Base-by-base conservation (phyloP, 257 asterid genomes). In the Nicotiana knightiana region DNA sequence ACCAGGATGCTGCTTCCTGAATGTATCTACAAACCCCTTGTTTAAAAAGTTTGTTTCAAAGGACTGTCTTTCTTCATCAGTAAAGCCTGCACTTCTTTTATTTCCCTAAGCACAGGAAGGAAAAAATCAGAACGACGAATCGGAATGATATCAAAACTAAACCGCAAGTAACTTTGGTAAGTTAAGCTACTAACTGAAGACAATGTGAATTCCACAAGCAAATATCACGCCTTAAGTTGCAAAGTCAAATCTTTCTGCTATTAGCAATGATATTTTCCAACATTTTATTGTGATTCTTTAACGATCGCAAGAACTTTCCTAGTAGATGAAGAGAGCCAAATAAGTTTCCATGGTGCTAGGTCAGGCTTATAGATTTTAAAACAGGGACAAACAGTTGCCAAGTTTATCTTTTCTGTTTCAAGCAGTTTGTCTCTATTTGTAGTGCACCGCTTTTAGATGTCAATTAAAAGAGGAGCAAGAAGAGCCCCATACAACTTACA, bases 61-160 rank as follows among this genome's bases (percentile, higher is more conserved):
- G 55, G 97, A 96, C 54, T 88, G 88, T 77, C 99, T 93, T 84
- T 94, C 98, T 86, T 96, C 98, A 1, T 85, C 92, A 6, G 99
- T 96, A 85, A 96, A 94, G 28, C 99, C 98, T 32, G 99, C 99
- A 90, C 91, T 94, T 91, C 98, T 92, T 91, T 81, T 93, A 90
- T 96, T 96, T 82, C 98, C 98, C 99, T 94, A 93, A 28, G 53
- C 61, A 65, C 30, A 13, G 67, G 30, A 51, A 77, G 13, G 76
- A 78, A 84, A 80, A 26, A 82, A 39, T 15, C 57, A 77, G 79
- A 79, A 30, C 61, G 6, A 10, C 21, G 18, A 17, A 17, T 28
- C 24, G 53, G 83, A 73, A 71, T 70, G 43, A 48, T 15, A 48
- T 26, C 16, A 73, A 73, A 73, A 51, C 79, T 3, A 48, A 15